Evolutionary conservation across 441 rosid species (phyloP).

Genomic region (Euphorbia schlechtendalii): DNA sequence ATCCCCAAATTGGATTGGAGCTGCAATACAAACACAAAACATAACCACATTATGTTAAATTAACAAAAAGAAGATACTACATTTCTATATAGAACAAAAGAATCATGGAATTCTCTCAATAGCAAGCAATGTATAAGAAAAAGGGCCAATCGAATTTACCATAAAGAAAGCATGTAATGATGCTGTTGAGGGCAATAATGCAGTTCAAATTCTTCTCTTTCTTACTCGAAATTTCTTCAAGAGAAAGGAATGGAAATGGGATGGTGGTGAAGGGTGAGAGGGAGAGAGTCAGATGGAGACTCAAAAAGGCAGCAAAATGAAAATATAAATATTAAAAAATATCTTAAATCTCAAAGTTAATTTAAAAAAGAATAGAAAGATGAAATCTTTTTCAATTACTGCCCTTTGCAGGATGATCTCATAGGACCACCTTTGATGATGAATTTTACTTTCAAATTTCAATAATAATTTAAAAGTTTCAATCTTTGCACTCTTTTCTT

Average conservation of each 20-base stretch:
- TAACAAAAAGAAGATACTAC: not conserved
- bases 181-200: conserved; percentile 13
- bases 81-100: conserved; percentile 4
- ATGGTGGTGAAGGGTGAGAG: conserved; percentile 13
- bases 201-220: not conserved
- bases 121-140: conserved; percentile 44
- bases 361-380: not conserved
- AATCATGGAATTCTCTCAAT: conserved; percentile 38
- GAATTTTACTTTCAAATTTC: no score
- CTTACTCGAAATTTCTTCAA: conserved; percentile 4
- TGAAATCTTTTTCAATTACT: conserved; percentile 30
- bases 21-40: conserved; percentile 18
- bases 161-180: conserved; percentile 10
- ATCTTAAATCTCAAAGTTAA: no score
- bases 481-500: conserved; percentile 15
- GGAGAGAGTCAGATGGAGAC: conserved; percentile 18
- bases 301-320: conserved; percentile 44
- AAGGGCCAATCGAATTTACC: conserved; percentile 21
- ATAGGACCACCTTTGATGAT: conserved; percentile 35
- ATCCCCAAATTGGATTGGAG: conserved; percentile 27
- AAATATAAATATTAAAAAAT: not conserved
- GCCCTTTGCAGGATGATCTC: conserved; percentile 66
- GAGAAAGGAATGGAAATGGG: not conserved
- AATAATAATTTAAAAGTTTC: not conserved
- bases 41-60: not conserved